Evolutionary conservation across 2,329 filamentous ascomycete genomes (phyloP), one percentile per base, ranked within the genome.

Genomic region (Botrytis aclada): DNA sequence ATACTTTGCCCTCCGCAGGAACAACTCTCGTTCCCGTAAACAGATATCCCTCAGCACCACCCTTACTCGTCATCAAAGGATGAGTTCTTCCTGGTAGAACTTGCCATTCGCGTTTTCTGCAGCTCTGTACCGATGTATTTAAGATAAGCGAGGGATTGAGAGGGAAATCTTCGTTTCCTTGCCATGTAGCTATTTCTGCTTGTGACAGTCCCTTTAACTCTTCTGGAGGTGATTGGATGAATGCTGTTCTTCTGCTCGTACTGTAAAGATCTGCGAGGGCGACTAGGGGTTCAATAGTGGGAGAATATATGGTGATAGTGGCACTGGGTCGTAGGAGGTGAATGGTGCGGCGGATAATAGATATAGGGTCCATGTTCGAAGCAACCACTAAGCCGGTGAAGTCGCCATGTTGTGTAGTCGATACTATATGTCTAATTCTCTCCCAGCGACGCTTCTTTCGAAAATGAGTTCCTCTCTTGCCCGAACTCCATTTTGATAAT

Each of bases 51-150:
- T 98, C 95, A 0, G 94, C 90, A 0, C 95, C 95, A 32, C 96
- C 96, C 58, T 88, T 88, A 54, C 90, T 90, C 74, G 93, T 97
- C 96, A 99, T 99, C 72, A 97, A 83, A 10, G 96, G 96, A 83
- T 99, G 96, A 70, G 96, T 98, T 71, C 96, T 86, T 0, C 94
- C 93, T 0, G 96, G 96, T 64, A 99, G 82, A 2, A 98, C 95
- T 84, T 99, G 96, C 93, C 94, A 98, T 70, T 89, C 86, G 75
- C 92, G 87, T 8, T 92, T 90, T 22, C 93, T 87, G 65, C 91
- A 93, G 3, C 91, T 96, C 83, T 98, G 95, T 70, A 99, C 85
- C 20, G 87, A 89, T 0, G 93, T 90, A 0, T 91, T 93, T 0
- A 98, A 87, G 6, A 99, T 82, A 69, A 97, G 83, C 3, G 93